phyloP scores from a whole-genome alignment of 306 rosid genomes.

The Ormosia emarginata region DNA sequence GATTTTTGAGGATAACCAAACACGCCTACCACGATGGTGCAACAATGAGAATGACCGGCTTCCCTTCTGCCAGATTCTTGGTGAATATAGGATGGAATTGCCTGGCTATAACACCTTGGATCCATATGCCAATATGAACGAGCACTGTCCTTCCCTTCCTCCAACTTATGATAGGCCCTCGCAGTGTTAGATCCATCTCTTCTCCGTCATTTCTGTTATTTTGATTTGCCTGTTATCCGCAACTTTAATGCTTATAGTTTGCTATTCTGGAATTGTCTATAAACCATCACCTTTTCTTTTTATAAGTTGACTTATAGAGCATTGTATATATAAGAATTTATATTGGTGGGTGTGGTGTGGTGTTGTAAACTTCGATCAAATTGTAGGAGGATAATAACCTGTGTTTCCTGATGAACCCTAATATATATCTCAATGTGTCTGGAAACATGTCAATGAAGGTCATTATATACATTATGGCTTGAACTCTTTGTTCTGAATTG shows the following conservation, averaged over 20 bases:
- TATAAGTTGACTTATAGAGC: not conserved
- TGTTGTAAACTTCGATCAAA: not conserved
- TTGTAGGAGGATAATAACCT: not conserved
- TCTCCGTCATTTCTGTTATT: not conserved
- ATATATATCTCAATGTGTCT: not conserved
- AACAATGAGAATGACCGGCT: conserved; percentile 51
- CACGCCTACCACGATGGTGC: conserved; percentile 88
- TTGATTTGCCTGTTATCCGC: not conserved
- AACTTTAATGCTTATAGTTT: not conserved
- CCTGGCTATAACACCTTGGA: conserved; percentile 81
- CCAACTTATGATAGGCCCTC: conserved; percentile 70
- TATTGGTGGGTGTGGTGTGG: conserved; percentile 13
- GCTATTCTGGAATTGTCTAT: conserved; percentile 5
- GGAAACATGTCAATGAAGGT: not conserved
- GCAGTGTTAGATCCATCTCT: conserved; percentile 37
- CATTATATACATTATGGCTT: not conserved
- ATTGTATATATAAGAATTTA: conserved; percentile 11
- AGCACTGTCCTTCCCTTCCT: conserved; percentile 88
- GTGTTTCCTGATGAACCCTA: not conserved
- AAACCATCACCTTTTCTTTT: not conserved
- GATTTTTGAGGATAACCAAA: conserved; percentile 77
- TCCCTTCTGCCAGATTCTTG: conserved; percentile 97
- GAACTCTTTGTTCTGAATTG: not conserved
- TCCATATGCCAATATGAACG: conserved; percentile 88
- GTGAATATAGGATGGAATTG: conserved; percentile 86